These are phyloP conservation scores for Daedalea quercina DNA, from an alignment of 768 basidiomycete species.

Conservation along the genomic window DNA sequence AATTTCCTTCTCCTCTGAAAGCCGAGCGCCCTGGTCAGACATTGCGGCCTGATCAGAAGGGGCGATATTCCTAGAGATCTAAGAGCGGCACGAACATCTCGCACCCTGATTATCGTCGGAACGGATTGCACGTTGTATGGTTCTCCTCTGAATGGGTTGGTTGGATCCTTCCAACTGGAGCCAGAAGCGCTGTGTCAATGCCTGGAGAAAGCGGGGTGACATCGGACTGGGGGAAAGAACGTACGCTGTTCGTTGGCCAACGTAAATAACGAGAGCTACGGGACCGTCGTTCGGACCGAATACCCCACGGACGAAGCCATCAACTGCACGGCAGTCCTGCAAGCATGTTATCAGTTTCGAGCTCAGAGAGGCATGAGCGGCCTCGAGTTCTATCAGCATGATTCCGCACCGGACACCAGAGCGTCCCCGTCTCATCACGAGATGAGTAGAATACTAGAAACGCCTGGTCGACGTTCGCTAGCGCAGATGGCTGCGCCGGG, in stretches of 20 bases:
- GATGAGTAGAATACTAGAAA: conserved; percentile 72
- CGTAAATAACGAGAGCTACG: conserved; percentile 56
- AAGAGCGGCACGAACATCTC: conserved; percentile 38
- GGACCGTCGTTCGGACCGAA: conserved; percentile 42
- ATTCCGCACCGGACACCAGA: conserved; percentile 66
- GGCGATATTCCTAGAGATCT: not conserved
- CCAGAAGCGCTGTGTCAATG: conserved; percentile 1
- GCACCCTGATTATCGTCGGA: conserved; percentile 60
- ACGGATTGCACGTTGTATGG: conserved; percentile 57
- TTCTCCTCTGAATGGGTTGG: conserved; percentile 51
- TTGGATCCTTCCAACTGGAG: conserved; percentile 59
- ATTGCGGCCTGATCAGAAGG: too few species aligned
- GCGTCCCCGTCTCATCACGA: conserved; percentile 43
- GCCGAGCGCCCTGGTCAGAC: conserved; percentile 22
- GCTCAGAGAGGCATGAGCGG: conserved; percentile 8
- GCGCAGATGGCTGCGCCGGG: conserved; percentile 26
- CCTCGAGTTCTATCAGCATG: not conserved
- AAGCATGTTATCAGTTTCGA: conserved; percentile 11
- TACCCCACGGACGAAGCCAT: conserved; percentile 42
- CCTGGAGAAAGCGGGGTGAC: not conserved
- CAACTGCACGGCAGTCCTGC: conserved; percentile 64
- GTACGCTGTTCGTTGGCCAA: conserved; percentile 60
- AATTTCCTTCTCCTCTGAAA: conserved; percentile 39
- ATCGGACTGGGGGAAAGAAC: conserved; percentile 20
- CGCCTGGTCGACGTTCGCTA: conserved; percentile 35